Evolutionary conservation across 2,329 filamentous ascomycete genomes (phyloP).

Genomic region (Xylaria hypoxylon): DNA sequence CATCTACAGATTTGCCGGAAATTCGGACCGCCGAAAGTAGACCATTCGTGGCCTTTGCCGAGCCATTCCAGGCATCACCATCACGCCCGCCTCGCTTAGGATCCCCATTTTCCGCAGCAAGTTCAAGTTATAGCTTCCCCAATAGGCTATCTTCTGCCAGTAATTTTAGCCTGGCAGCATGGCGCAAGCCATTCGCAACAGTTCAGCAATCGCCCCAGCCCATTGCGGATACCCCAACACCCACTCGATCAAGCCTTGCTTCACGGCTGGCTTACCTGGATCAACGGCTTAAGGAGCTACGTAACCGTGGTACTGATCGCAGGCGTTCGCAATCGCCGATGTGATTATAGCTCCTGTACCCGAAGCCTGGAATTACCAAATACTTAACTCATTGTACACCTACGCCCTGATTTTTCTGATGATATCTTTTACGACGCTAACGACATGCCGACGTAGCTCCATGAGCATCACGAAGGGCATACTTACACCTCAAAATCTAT

Average conservation of each 20-base stretch:
- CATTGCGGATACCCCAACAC: slow-evolving; percentile 50
- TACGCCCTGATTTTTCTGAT: slow-evolving; percentile 40
- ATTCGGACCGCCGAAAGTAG: slow-evolving; percentile 9
- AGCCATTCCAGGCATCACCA: slow-evolving; percentile 43
- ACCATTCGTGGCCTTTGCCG: slow-evolving; percentile 42
- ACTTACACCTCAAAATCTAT: slow-evolving; percentile 31
- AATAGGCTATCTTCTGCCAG: slow-evolving; percentile 63
- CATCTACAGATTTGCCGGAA: slow-evolving; percentile 7
- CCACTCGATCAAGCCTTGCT: slow-evolving; percentile 57
- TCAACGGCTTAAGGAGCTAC: slow-evolving; percentile 66
- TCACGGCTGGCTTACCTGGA: slow-evolving; percentile 69
- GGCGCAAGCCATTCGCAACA: slow-evolving; percentile 67
- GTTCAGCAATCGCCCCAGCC: slow-evolving; percentile 61
- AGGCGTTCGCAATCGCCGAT: slow-evolving; percentile 64
- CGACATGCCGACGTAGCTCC: slow-evolving; percentile 40
- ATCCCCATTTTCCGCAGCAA: slow-evolving; percentile 66
- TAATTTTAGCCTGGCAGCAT: slow-evolving; percentile 58
- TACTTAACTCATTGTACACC: slow-evolving; percentile 43
- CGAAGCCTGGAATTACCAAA: slow-evolving; percentile 28
- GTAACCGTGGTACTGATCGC: slow-evolving; percentile 56
- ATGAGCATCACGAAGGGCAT: slow-evolving; percentile 36
- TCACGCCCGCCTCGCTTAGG: slow-evolving; percentile 63
- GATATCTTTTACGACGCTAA: slow-evolving; percentile 48
- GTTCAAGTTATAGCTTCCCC: slow-evolving; percentile 70
- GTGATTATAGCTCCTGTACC: slow-evolving; percentile 48